Evolutionary conservation across 2,329 filamentous ascomycete genomes (phyloP).

Genomic region (Fusarium haematococcum): DNA sequence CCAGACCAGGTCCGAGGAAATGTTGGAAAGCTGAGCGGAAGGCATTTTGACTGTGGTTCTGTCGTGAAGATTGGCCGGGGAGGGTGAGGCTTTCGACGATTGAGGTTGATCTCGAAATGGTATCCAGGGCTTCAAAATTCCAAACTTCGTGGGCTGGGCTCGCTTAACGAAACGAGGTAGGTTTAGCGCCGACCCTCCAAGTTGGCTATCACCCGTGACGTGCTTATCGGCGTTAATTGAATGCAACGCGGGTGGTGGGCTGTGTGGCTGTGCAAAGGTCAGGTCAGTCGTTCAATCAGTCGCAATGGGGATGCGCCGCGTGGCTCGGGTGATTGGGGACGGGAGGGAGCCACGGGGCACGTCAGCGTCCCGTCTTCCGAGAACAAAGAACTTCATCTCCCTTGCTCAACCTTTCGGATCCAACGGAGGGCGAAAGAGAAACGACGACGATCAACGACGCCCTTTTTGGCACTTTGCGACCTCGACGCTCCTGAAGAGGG

Average conservation of each 20-base stretch:
- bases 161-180: not conserved
- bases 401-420: conserved; percentile 30
- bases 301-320: conserved; percentile 21
- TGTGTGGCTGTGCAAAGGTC: conserved; percentile 37
- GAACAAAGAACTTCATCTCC: conserved; percentile 33
- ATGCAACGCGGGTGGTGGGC: conserved; percentile 5
- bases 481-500: conserved; percentile 11
- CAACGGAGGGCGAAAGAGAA: conserved; percentile 12
- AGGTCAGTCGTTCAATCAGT: not conserved
- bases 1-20: conserved; percentile 94
- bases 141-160: not conserved
- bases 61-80: conserved; percentile 43
- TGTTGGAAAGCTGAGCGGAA: conserved; percentile 72
- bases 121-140: conserved; percentile 10
- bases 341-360: conserved; percentile 38
- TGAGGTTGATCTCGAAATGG: conserved; percentile 47
- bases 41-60: conserved; percentile 63
- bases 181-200: not conserved
- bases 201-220: not conserved
- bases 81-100: conserved; percentile 45
- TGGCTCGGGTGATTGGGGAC: conserved; percentile 34
- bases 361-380: conserved; percentile 38
- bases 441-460: conserved; percentile 4
- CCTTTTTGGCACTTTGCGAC: conserved; percentile 9
- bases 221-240: conserved; percentile 37